Base-by-base conservation (phyloP, 768 basidiomycete genomes). In the Tylopilus sp. region DNA sequence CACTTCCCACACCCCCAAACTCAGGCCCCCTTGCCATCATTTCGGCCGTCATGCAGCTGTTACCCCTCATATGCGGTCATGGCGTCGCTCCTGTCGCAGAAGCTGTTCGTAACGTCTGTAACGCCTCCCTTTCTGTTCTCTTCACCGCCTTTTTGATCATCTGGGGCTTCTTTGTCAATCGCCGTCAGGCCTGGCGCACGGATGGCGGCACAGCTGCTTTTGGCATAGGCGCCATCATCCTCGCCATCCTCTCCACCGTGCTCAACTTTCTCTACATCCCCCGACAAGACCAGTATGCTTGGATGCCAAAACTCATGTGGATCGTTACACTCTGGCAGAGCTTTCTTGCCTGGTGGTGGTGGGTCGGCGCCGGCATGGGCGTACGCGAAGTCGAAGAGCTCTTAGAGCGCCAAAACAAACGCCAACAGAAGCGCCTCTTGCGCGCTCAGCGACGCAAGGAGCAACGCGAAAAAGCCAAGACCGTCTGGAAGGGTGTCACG, bases 291-390 rank as follows among this genome's bases (percentile, higher is more conserved):
- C 84, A 91, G 59, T 89, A 90, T 56, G 74, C 82, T n/a, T 98
- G 97, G 97, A 77, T 98, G 51, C 90, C 92, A 1, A 82, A 85
- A 21, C 75, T 98, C 47, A 82, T 92, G 69, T 95, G 92, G 83
- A 85, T 88, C 8, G 83, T 97, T 45, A 82, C 98, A 11, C 79
- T 98, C 18, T 99, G 97, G 97, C 97, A 99, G 75, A 91, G 83
- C 69, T 95, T 95, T 70, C 70, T 97, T 20, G 93, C 91, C 0
- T 98, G 92, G 91, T 98, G 94, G 94, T 98, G 94, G 94, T 98
- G 93, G 93, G 92, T 93, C 13, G 94, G 94, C n/a, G 83, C 88
- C 2, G 88, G 92, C 6, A 91, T 88, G 76, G 89, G 86, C 9
- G 78, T 85, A 3, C 76, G 79, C 25, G 86, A 87, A 56, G 75